phyloP scores from a whole-genome alignment of 768 basidiomycete genomes.

The Piloderma croceum region DNA sequence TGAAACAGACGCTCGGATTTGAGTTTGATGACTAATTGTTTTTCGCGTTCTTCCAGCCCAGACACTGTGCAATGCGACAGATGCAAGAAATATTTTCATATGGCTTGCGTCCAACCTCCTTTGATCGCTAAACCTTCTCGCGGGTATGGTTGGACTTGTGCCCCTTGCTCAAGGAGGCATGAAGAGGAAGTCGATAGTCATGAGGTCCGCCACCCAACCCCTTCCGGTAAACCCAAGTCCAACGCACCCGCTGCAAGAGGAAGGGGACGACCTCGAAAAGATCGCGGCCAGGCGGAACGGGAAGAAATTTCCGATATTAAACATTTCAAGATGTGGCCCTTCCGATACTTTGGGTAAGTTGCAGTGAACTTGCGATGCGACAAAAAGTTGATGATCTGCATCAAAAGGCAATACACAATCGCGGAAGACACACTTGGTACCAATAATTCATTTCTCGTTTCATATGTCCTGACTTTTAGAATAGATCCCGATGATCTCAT shows the following conservation, averaged over 20 bases:
- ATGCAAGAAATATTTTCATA: conserved; percentile 93
- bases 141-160: conserved; percentile 97
- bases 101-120: conserved; percentile 90
- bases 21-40: conserved; percentile 13
- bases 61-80: conserved; percentile 87
- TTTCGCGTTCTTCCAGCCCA: conserved; percentile 39
- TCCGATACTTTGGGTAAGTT: conserved; percentile 93
- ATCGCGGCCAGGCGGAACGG: conserved; percentile 63
- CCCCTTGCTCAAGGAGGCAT: conserved; percentile 82
- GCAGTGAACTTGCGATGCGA: too few relatives aligned
- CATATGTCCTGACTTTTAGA: conserved; percentile 23
- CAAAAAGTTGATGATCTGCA: too few relatives aligned
- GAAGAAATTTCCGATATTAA: conserved; percentile 75
- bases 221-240: conserved; percentile 53
- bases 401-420: conserved; percentile 73
- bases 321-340: conserved; percentile 89
- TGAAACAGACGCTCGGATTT: conserved; percentile 8
- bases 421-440: conserved; percentile 87
- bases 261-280: conserved; percentile 74
- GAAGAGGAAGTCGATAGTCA: conserved; percentile 82
- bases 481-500: conserved; percentile 95
- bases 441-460: conserved; percentile 15
- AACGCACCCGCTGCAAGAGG: conserved; percentile 70
- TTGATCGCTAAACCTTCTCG: conserved; percentile 86
- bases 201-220: conserved; percentile 56